Base-by-base conservation (phyloP, 176 grass and related monocot genomes). In the Cocos nucifera region DNA sequence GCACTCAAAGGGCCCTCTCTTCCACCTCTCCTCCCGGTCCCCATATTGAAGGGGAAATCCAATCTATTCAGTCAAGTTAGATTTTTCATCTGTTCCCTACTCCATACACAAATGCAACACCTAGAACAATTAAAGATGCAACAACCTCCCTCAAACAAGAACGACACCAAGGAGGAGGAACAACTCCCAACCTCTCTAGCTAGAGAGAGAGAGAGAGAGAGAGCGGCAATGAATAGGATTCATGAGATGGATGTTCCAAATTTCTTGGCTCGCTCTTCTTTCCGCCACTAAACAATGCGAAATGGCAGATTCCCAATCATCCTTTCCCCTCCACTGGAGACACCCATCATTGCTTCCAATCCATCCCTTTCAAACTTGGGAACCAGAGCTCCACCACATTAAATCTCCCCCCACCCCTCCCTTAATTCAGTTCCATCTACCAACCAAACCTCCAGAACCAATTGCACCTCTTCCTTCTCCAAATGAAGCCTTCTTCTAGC, bases 401-500 rank as follows among this genome's bases (percentile, higher is more conserved):
- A 54, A 44, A 56, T 35, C 20, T 50, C 25, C 65, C n/a, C 53
- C 27, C 15, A 17, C 53, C 26, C 52, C 10, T 18, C 35, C 27
- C 30, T 24, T 20, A 15, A 62, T 17, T 44, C 30, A 27, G 2
- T 63, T 16, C 59, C 15, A 19, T 30, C 19, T 17, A 7, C 59
- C 30, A 6, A 44, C 3, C 18, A 44, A 44, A 44, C 35, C 9
- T 12, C 35, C 35, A 14, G 35, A 44, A 12, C 5, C 32, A 35
- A 35, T 6, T 8, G 8, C 35, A 44, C 35, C 9, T 44, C 35
- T 44, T 44, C 9, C 8, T 10, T 44, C 10, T 14, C 35, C 28
- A 30, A 44, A 68, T 68, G 65, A 68, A 68, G 65, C 65, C 65
- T 56, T 68, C 26, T 22, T 68, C 65, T 19, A 56, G 15, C 14